phyloP scores from a whole-genome alignment of 2,329 filamentous ascomycete species.

The Mycosphaerelloides madeirae region DNA sequence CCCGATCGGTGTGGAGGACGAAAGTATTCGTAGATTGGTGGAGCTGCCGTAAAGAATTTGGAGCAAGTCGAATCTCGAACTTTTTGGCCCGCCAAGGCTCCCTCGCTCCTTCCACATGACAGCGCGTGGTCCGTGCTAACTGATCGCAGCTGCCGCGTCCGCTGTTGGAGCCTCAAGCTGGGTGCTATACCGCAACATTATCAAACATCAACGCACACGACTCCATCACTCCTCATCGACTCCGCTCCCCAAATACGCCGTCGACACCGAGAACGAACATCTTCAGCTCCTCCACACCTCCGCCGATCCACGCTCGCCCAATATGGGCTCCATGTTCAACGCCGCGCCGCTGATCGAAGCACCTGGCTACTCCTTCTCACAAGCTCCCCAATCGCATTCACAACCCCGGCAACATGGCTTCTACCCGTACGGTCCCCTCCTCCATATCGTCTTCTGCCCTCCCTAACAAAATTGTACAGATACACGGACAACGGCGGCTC shows the following conservation, averaged over 20 bases:
- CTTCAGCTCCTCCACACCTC: not conserved
- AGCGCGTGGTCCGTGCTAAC: not conserved
- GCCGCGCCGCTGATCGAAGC: constrained; percentile 48
- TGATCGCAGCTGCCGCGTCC: constrained; percentile 10
- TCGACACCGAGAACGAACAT: not conserved
- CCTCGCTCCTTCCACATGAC: no score
- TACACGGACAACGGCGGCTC: constrained; percentile 98
- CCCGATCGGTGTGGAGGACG: not conserved
- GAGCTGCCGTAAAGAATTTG: not conserved
- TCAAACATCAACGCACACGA: constrained; percentile 8
- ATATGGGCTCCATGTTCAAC: constrained; percentile 54
- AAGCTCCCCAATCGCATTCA: constrained; percentile 40
- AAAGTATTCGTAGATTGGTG: not conserved
- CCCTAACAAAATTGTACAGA: constrained; percentile 41
- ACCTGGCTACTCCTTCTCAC: constrained; percentile 58
- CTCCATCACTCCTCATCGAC: not conserved
- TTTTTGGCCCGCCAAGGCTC: constrained; percentile 6
- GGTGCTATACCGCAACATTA: not conserved
- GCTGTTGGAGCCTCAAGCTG: constrained; percentile 15
- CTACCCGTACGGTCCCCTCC: constrained; percentile 68
- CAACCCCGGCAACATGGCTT: constrained; percentile 69
- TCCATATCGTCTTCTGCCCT: not conserved
- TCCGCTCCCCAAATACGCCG: not conserved
- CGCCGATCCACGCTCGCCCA: constrained; percentile 18
- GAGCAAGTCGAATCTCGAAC: constrained; percentile 5